Percentiles rank a stretch among this genome's conserved stretches.
Conservation (phyloP, 2,329 filamentous ascomycete species). For the Claviceps paspali region DNA sequence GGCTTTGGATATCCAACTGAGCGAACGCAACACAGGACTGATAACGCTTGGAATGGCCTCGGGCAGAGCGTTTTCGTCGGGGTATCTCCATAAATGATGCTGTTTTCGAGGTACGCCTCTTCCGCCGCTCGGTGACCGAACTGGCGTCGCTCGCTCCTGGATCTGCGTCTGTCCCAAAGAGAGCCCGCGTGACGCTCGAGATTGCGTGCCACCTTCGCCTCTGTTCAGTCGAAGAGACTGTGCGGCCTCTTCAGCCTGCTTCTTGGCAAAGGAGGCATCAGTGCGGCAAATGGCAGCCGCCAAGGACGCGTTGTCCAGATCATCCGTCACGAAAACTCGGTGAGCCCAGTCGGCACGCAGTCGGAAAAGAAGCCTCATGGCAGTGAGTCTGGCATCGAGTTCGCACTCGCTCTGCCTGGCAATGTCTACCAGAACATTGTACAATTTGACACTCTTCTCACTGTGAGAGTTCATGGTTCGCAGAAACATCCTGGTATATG, state of each 20-base stretch:
- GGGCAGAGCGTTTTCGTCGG: slow-evolving; percentile 40
- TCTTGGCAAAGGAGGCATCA: slow-evolving; percentile 34
- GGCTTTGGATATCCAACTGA: slow-evolving; percentile 2
- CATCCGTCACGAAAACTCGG: slow-evolving; percentile 54
- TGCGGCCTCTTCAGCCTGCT: slow-evolving; percentile 35
- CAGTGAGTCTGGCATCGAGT: slow-evolving; percentile 54
- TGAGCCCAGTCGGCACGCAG: slow-evolving; percentile 71
- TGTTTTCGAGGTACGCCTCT: slow-evolving; percentile 21
- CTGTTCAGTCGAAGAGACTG: slow-evolving; percentile 28
- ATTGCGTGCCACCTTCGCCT: slow-evolving; percentile 24
- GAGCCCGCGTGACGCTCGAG: slow-evolving; percentile 31
- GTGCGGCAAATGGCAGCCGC: slow-evolving; percentile 58
- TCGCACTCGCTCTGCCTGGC: slow-evolving; percentile 44
- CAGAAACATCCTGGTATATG: slow-evolving; percentile 63
- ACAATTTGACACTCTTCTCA: slow-evolving; percentile 47
- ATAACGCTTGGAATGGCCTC: slow-evolving; percentile 28
- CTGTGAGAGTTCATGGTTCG: slow-evolving; percentile 52
- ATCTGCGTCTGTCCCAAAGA: slow-evolving; percentile 34
- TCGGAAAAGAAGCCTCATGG: slow-evolving; percentile 67
- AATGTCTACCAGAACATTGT: slow-evolving; percentile 48
- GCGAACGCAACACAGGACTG: slow-evolving; percentile 36
- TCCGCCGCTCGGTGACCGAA: slow-evolving; percentile 26
- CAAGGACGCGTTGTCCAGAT: slow-evolving; percentile 57
- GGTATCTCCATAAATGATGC: slow-evolving; percentile 41
- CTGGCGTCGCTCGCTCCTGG: slow-evolving; percentile 25